Conservation (phyloP, 305 asterid genomes). For the Fraxinus platypoda region DNA sequence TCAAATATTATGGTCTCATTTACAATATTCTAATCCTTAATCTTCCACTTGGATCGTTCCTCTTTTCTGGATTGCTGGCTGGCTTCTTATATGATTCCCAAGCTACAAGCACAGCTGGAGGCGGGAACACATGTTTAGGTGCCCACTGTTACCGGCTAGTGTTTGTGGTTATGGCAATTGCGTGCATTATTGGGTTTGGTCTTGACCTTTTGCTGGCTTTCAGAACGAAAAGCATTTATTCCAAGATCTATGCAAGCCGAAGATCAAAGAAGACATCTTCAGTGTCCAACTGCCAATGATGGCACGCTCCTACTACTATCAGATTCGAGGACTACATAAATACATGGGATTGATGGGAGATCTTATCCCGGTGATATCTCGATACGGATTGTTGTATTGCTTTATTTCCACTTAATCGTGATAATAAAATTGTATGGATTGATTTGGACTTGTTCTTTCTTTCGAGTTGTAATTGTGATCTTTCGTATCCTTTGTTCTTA, state of each 20-base stretch:
- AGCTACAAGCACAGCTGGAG: conserved; percentile 57
- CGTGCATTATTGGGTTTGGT: conserved; percentile 62
- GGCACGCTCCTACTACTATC: not conserved
- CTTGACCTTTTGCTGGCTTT: conserved; percentile 59
- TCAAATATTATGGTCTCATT: conserved; percentile 76
- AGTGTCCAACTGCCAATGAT: not conserved
- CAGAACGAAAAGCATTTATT: conserved; percentile 58
- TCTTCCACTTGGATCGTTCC: conserved; percentile 85
- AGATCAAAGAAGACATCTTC: conserved; percentile 41
- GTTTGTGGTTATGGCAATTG: conserved; percentile 77
- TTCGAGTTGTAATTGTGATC: not conserved
- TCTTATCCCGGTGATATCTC: not conserved
- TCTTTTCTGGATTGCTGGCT: conserved; percentile 89
- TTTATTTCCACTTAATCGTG: not conserved
- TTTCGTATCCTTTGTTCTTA: not conserved
- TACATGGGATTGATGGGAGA: not conserved
- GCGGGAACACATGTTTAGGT: conserved; percentile 78
- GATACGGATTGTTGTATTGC: not conserved
- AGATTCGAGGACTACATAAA: not conserved
- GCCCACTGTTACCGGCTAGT: conserved; percentile 82
- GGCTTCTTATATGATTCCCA: conserved; percentile 66
- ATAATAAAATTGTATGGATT: not conserved
- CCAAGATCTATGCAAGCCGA: conserved; percentile 47
- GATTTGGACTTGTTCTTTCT: not conserved
- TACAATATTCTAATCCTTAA: conserved; percentile 86